Evolutionary conservation across 2,329 filamentous ascomycete species (phyloP).

Genomic region (Thelonectria blattea): DNA sequence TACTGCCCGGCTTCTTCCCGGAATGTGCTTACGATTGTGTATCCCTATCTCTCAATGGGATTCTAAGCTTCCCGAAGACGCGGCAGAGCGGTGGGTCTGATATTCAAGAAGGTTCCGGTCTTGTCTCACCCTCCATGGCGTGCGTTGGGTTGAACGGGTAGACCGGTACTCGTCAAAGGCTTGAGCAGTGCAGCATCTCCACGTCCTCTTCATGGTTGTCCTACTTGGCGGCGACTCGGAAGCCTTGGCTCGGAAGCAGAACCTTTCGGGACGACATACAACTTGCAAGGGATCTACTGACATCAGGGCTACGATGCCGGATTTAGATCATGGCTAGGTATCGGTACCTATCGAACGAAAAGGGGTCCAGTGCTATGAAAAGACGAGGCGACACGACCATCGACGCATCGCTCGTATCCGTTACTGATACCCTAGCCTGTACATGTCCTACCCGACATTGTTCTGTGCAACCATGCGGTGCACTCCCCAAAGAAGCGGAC

Average conservation of each 20-base stretch:
- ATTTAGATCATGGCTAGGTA: neutral
- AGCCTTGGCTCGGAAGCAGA: neutral
- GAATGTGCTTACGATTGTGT: conserved; percentile 7
- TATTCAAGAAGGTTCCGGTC: conserved; percentile 7
- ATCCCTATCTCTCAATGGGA: neutral
- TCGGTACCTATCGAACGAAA: neutral
- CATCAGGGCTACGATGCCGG: neutral
- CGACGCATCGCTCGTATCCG: neutral
- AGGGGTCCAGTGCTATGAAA: neutral
- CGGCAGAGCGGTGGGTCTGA: conserved; percentile 15
- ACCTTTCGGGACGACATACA: neutral
- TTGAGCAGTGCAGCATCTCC: conserved; percentile 10
- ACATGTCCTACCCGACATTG: conserved; percentile 4
- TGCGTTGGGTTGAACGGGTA: conserved; percentile 7
- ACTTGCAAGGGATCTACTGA: neutral
- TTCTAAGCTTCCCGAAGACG: conserved; percentile 18
- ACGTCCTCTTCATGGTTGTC: neutral
- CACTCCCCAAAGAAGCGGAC: conserved; percentile 8
- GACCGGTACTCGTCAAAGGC: neutral
- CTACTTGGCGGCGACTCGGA: neutral
- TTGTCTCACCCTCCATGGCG: conserved; percentile 23
- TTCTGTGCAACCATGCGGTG: conserved; percentile 2
- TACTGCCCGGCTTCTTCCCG: neutral
- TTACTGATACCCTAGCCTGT: neutral
- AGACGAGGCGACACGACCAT: conserved; percentile 2